A percentile compares a stretch with the other conserved stretches of the same genome.
Evolutionary conservation across 164 flowering plant genomes (phyloP).

Genomic region (Piper longum): DNA sequence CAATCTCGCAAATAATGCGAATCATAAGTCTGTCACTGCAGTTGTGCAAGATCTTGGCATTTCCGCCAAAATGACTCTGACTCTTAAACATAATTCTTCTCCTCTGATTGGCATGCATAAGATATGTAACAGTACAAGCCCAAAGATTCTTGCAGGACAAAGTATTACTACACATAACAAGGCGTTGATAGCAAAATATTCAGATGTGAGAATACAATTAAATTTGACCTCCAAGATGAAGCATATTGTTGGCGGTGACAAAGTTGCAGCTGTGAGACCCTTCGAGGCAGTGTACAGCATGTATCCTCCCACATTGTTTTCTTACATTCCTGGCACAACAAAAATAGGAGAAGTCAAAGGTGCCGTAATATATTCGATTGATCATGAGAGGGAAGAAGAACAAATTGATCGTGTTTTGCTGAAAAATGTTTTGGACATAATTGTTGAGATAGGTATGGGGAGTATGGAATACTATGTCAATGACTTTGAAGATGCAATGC

Average conservation of each 20-base stretch:
- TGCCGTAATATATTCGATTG: no score
- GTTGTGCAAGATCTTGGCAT: constrained; percentile 13
- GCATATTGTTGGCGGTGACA: constrained; percentile 14
- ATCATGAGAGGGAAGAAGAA: constrained; percentile 29
- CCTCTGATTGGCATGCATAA: constrained; percentile 17
- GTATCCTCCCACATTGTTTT: no score
- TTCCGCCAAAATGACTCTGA: constrained; percentile 9
- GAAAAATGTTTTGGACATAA: constrained; percentile 39
- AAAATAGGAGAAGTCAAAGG: no score
- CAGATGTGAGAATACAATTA: constrained; percentile 1
- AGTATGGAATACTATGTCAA: constrained; percentile 48
- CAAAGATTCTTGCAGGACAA: constrained; percentile 22
- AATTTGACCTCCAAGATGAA: constrained; percentile 11
- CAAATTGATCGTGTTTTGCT: constrained; percentile 40
- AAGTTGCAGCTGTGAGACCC: constrained; percentile 16
- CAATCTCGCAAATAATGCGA: constrained; percentile 8
- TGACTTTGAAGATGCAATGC: constrained; percentile 60
- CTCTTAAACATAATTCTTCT: constrained; percentile 8
- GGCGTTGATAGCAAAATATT: constrained; percentile 8
- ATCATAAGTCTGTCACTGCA: constrained; percentile 15
- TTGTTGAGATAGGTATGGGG: constrained; percentile 80
- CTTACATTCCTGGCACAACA: no score
- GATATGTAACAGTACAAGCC: constrained; percentile 20
- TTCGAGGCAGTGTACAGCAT: no score
- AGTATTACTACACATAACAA: constrained; percentile 10